These are phyloP conservation scores for Pyrenula aspistea DNA, from an alignment of 495 filamentous ascomycete genomes.

Conservation along the genomic window DNA sequence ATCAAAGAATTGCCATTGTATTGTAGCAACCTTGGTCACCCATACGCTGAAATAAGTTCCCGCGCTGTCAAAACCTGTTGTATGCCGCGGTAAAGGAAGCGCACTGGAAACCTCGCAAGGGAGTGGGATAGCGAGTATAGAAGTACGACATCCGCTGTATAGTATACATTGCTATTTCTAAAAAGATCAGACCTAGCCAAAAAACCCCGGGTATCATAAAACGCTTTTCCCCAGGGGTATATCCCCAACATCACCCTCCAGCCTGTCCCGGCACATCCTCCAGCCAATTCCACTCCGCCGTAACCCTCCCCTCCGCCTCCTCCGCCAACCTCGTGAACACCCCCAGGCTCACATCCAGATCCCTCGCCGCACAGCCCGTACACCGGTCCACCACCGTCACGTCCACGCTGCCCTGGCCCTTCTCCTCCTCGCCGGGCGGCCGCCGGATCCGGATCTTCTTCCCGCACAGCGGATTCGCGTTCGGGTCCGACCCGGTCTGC, in stretches of 20 bases:
- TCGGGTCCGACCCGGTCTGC: constrained; percentile 44
- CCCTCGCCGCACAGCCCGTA: constrained; percentile 46
- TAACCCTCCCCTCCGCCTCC: constrained; percentile 42
- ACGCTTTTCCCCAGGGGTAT: too few species aligned
- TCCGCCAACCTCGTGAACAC: constrained; percentile 51
- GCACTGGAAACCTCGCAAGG: too few species aligned
- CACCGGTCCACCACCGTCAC: constrained; percentile 69
- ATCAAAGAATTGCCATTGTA: too few species aligned
- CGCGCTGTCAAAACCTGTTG: too few species aligned
- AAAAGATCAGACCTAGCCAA: too few species aligned
- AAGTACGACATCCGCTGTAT: too few species aligned
- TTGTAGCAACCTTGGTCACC: too few species aligned
- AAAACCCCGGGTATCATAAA: too few species aligned
- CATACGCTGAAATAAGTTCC: too few species aligned
- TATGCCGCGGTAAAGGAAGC: too few species aligned
- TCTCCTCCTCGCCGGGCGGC: background rate
- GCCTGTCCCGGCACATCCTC: constrained; percentile 12
- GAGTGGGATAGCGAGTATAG: too few species aligned
- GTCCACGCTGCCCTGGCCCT: constrained; percentile 41
- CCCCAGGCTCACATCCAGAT: constrained; percentile 52
- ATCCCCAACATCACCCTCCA: background rate
- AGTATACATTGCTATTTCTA: too few species aligned
- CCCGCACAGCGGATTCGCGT: constrained; percentile 60
- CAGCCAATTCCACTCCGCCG: constrained; percentile 59
- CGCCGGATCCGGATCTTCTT: constrained; percentile 44